Base-by-base conservation (phyloP, 148 eudicot genomes). In the Heliamphora exappendiculata region DNA sequence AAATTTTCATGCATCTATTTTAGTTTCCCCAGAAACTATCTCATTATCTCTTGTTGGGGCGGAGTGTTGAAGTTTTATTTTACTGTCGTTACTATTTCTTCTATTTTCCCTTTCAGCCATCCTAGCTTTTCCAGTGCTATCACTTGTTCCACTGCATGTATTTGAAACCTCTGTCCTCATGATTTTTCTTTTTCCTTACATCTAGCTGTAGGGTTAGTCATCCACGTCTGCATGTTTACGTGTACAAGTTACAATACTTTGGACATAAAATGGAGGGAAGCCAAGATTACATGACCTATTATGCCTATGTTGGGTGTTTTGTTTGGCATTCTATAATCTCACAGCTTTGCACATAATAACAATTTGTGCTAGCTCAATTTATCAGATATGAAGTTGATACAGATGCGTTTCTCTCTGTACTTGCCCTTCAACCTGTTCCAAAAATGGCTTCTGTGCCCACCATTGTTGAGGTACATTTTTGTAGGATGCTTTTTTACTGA, bases 331-430 rank as follows among this genome's bases (percentile, higher is more conserved):
- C 22, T 31, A 19, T 20, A 75, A 63, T 22, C 58, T 39, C 33
- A 26, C 36, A 8, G 7, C 20, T 20, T 29, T 16, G 47, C 70
- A 49, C 31, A 29, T 11, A 7, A 36, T 49, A 53, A 10, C 16
- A 63, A 17, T 53, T 50, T 37, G 29, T 51, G 51, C 14, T 14
- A 64, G 24, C 33, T 55, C 54, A 62, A 57, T 78, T 68, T 69
- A 55, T 53, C 83, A 93, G 98, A 88, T 91, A 93, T 81, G 98
- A 93, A 90, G 89, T 96, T 81, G 99, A 96, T 77, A 86, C 98
- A 14, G 97, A 96, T 88, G 97, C 98, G 67, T 93, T 93, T 86
- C 86, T 96, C 31, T 88, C 98, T 10, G 95, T 87, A 72, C 91
- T 96, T 81, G 99, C 99, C 51, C 93, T 96, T 69, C 98, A 96